Evolutionary conservation across 352 stramenopile species (phyloP).

Genomic region (Globisporangium camurandrum): DNA sequence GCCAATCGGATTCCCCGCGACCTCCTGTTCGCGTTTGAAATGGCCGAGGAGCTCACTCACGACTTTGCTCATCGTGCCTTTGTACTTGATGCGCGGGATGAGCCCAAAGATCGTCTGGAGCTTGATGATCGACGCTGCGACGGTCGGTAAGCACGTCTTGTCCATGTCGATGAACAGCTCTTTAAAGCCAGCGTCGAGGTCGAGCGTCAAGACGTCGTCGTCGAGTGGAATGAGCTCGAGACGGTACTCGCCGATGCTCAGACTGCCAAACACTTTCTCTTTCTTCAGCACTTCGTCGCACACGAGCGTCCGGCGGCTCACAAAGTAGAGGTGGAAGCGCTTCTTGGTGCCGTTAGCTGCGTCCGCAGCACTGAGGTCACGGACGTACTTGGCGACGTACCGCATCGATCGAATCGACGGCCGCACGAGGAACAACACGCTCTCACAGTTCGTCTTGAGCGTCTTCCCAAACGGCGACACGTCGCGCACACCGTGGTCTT

Average conservation of each 20-base stretch:
- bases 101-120: conserved; percentile 90
- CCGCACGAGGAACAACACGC: conserved; percentile 86
- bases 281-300: conserved; percentile 91
- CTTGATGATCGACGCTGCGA: conserved; percentile 88
- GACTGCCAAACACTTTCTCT: conserved; percentile 76
- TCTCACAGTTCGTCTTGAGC: conserved; percentile 79
- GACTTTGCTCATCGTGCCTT: conserved; percentile 87
- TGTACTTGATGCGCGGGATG: conserved; percentile 93
- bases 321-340: conserved; percentile 85
- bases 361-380: conserved; percentile 31
- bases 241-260: conserved; percentile 86
- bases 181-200: conserved; percentile 84
- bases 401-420: conserved; percentile 67
- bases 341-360: conserved; percentile 38
- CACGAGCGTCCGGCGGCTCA: conserved; percentile 85
- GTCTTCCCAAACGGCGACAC: conserved; percentile 78
- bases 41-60: conserved; percentile 90
- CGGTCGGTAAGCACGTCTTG: conserved; percentile 82
- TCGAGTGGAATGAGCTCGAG: conserved; percentile 95
- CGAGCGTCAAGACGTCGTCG: conserved; percentile 91
- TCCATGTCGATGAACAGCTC: conserved; percentile 87
- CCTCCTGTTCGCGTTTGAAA: conserved; percentile 89
- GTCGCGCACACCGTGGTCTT: conserved; percentile 81
- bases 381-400: conserved; percentile 75
- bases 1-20: conserved; percentile 65